phyloP scores from a whole-genome alignment of 73 alveolate genomes.

The Blepharisma japonicum region DNA sequence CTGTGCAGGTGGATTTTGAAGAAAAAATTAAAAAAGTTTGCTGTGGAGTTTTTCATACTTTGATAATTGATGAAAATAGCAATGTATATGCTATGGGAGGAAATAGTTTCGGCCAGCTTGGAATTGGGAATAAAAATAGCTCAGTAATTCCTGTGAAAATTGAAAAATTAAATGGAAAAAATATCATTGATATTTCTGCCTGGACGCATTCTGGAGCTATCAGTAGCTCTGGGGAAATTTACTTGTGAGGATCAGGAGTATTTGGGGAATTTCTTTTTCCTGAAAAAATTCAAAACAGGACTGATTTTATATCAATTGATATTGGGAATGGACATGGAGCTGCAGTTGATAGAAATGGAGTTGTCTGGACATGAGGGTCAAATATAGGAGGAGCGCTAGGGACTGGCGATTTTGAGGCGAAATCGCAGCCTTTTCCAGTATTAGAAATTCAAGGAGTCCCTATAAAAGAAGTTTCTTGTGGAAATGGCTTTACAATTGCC shows the following conservation, averaged over 20 bases:
- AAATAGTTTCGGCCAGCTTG: slow-evolving; percentile 81
- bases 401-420: slow-evolving; percentile 38
- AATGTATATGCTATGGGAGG: slow-evolving; percentile 82
- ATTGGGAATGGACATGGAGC: slow-evolving; percentile 44
- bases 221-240: slow-evolving; percentile 39
- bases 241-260: slow-evolving; percentile 59
- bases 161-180: slow-evolving; percentile 39
- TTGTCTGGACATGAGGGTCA: slow-evolving; percentile 61
- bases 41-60: slow-evolving; percentile 82
- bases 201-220: slow-evolving; percentile 67
- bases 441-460: not conserved
- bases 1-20: not conserved
- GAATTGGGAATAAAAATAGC: slow-evolving; percentile 54
- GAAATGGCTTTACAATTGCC: not conserved
- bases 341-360: slow-evolving; percentile 40
- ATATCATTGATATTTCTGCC: slow-evolving; percentile 48
- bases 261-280: slow-evolving; percentile 59
- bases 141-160: slow-evolving; percentile 32
- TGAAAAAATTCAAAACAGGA: not conserved
- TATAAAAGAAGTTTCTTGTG: not conserved
- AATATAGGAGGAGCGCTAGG: slow-evolving; percentile 59
- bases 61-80: slow-evolving; percentile 66
- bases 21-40: slow-evolving; percentile 54
- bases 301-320: slow-evolving; percentile 20
- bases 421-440: slow-evolving; percentile 23